These are phyloP conservation scores for Xanthoceras sorbifolium DNA, from an alignment of 345 rosid genomes.

Conservation along the genomic window DNA sequence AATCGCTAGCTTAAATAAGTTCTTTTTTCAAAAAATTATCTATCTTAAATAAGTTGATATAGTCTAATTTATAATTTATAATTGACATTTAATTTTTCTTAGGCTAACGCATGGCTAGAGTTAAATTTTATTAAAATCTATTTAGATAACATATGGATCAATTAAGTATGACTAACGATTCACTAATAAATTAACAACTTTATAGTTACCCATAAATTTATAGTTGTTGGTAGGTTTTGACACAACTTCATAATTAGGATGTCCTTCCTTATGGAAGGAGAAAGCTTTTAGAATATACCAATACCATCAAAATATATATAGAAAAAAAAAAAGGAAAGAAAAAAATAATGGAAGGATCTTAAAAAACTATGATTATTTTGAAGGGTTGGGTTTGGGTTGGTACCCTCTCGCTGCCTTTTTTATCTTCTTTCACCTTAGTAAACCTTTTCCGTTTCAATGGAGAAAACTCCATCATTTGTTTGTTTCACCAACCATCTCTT, in stretches of 20 bases:
- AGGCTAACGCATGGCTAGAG: too few relatives aligned
- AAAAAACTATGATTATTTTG: conserved; percentile 25
- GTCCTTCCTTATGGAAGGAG: conserved; percentile 23
- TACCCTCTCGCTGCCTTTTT: conserved; percentile 25
- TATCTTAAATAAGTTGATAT: too few relatives aligned
- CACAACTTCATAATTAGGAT: conserved; percentile 26
- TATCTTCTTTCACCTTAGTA: neutral
- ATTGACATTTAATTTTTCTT: too few relatives aligned
- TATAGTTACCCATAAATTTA: too few relatives aligned
- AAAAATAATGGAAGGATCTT: neutral
- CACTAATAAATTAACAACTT: too few relatives aligned
- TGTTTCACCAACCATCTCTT: conserved; percentile 45
- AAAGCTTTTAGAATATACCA: conserved; percentile 6
- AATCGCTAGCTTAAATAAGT: too few relatives aligned
- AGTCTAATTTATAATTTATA: too few relatives aligned
- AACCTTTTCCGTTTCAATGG: conserved; percentile 15
- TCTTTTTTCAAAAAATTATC: too few relatives aligned
- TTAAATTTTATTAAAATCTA: too few relatives aligned
- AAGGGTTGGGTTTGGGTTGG: conserved; percentile 53
- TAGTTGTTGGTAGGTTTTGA: too few relatives aligned
- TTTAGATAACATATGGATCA: too few relatives aligned
- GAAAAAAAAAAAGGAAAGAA: neutral
- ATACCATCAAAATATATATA: neutral
- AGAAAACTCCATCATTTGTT: conserved; percentile 38
- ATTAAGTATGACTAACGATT: too few relatives aligned